phyloP scores from a whole-genome alignment of 2,329 filamentous ascomycete species.

The Endoconidiophora polonica region DNA sequence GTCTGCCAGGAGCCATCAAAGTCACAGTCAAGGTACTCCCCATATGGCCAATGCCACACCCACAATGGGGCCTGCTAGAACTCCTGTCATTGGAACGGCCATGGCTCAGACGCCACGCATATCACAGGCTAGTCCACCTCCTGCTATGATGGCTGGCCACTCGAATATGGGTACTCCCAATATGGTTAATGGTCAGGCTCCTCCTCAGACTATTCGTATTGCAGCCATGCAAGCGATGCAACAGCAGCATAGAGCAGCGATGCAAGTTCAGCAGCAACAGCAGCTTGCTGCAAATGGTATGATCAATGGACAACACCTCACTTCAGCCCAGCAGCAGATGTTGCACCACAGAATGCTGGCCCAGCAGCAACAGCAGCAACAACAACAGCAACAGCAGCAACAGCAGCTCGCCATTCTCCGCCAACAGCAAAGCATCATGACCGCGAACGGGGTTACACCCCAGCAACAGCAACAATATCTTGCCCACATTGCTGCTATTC shows the following conservation, averaged over 20 bases:
- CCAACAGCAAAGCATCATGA: not conserved
- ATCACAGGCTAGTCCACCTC: slow-evolving; percentile 44
- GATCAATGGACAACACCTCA: slow-evolving; percentile 22
- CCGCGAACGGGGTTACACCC: not conserved
- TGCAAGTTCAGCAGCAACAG: slow-evolving; percentile 30
- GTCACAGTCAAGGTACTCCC: slow-evolving; percentile 46
- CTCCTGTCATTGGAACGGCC: slow-evolving; percentile 37
- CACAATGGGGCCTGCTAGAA: slow-evolving; percentile 37
- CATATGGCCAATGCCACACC: slow-evolving; percentile 45
- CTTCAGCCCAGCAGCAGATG: slow-evolving; percentile 21
- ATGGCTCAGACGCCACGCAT: slow-evolving; percentile 43
- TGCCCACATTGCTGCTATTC: not conserved
- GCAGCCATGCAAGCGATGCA: slow-evolving; percentile 26
- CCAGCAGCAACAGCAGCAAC: slow-evolving; percentile 19
- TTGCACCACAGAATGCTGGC: slow-evolving; percentile 13
- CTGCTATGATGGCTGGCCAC: slow-evolving; percentile 38
- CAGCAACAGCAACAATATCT: slow-evolving; percentile 15
- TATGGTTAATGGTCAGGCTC: slow-evolving; percentile 1
- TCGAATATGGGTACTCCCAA: slow-evolving; percentile 26
- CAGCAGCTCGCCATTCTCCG: not conserved
- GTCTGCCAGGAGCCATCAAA: slow-evolving; percentile 50
- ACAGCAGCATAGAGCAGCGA: slow-evolving; percentile 26
- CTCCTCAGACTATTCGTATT: slow-evolving; percentile 15
- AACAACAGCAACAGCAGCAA: slow-evolving; percentile 14
- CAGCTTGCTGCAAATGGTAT: slow-evolving; percentile 24